A percentile compares a stretch with the other conserved stretches of the same genome.
phyloP scores from a whole-genome alignment of 2,329 filamentous ascomycete species.

The Aspergillus thermomutatus region DNA sequence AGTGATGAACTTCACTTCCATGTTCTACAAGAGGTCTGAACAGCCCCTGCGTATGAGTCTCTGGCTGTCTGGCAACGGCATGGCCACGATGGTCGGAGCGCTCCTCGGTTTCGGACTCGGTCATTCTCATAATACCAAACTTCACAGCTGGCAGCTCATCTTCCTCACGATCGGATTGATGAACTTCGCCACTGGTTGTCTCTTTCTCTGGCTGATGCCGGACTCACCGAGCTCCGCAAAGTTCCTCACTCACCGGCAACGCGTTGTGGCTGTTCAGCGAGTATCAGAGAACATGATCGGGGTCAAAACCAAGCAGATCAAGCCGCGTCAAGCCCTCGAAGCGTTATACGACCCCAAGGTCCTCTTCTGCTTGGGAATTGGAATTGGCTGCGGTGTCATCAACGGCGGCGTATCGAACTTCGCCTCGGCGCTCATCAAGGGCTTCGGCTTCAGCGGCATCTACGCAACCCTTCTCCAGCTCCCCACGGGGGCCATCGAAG shows the following conservation, averaged over 20 bases:
- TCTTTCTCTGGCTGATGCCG: conserved; percentile 35
- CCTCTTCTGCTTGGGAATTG: conserved; percentile 40
- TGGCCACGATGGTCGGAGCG: conserved; percentile 37
- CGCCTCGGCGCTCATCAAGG: conserved; percentile 44
- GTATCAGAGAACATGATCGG: conserved; percentile 43
- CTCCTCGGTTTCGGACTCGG: conserved; percentile 35
- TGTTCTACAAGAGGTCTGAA: conserved; percentile 38
- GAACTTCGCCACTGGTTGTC: conserved; percentile 43
- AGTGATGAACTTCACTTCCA: conserved; percentile 36
- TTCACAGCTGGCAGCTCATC: conserved; percentile 39
- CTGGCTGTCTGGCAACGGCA: conserved; percentile 37
- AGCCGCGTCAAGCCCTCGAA: conserved; percentile 37
- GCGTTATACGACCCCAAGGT: conserved; percentile 38
- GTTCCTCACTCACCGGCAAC: conserved; percentile 38
- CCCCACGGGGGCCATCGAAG: conserved; percentile 34
- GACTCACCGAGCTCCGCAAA: conserved; percentile 38
- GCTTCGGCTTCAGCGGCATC: conserved; percentile 36
- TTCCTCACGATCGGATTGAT: conserved; percentile 41
- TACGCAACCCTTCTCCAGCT: conserved; percentile 33
- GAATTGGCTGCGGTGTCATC: conserved; percentile 45
- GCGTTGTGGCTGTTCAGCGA: conserved; percentile 39
- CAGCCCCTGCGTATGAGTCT: conserved; percentile 34
- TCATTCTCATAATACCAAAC: conserved; percentile 25
- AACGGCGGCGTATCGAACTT: conserved; percentile 53
- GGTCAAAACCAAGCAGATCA: conserved; percentile 36